phyloP scores from a whole-genome alignment of 2,329 filamentous ascomycete genomes.

The Mycocentrospora acerina region DNA sequence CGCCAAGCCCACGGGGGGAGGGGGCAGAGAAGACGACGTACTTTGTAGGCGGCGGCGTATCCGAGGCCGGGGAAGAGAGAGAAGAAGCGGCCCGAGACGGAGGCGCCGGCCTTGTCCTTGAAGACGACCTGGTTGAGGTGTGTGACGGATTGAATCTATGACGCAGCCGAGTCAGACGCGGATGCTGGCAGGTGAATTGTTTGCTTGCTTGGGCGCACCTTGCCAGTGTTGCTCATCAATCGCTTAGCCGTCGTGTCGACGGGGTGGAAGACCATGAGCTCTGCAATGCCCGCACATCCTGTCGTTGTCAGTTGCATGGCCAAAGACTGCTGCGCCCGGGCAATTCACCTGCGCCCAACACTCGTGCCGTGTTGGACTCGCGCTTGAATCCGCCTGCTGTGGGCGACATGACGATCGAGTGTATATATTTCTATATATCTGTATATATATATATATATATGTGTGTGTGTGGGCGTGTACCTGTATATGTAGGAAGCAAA shows the following conservation, averaged over 20 bases:
- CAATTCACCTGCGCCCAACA: conserved; percentile 86
- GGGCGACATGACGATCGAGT: conserved; percentile 10
- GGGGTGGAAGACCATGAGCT: conserved; percentile 76
- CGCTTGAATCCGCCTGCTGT: conserved; percentile 65
- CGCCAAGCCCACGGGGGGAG: not conserved
- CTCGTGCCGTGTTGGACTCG: conserved; percentile 84
- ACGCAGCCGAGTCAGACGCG: conserved; percentile 14
- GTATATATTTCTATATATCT: no score
- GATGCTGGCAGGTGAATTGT: not conserved
- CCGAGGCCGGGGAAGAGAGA: conserved; percentile 96
- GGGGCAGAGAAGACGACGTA: no score
- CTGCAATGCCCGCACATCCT: conserved; percentile 92
- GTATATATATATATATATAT: no score
- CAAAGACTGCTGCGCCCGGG: not conserved
- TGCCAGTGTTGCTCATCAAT: conserved; percentile 96
- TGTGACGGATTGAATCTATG: conserved; percentile 57
- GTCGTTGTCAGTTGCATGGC: conserved; percentile 11
- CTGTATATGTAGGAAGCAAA: no score
- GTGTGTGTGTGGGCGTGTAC: no score
- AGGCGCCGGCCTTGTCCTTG: conserved; percentile 77
- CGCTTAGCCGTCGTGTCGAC: conserved; percentile 98
- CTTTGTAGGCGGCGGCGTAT: conserved; percentile 97
- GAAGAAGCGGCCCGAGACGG: conserved; percentile 76
- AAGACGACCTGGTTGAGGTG: conserved; percentile 92
- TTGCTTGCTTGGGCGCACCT: conserved; percentile 48